Evolutionary conservation across 805 yeast genomes (phyloP), one percentile per base, ranked within the genome.

Genomic region (Schwanniomyces pseudopolymorphus): DNA sequence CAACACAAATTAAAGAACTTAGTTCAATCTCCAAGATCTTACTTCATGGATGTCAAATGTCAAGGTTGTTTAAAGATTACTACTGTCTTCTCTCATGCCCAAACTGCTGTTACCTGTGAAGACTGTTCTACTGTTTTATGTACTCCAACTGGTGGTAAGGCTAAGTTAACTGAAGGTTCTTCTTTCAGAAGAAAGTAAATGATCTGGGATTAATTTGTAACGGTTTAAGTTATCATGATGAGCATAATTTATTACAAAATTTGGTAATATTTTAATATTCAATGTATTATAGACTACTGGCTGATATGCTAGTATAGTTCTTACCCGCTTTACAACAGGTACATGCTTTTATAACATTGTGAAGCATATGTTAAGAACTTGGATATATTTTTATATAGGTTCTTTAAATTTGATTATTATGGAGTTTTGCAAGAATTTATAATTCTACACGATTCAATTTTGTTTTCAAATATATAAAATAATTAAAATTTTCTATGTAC

Each of bases 71-170:
- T 66, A 53, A 67, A 64, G 64, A 69, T 69, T 60, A 63, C 70
- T 57, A 69, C 74, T 44, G 70, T 69, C 43, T 69, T 69, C 61
- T 66, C 71, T 44, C 74, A 69, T 60, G 71, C 74, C 35, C 74
- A 69, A 57, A 69, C 73, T 43, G 72, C 72, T 43, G 71, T 69
- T 60, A 63, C 72, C 51, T 69, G 74, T 57, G 72, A 68, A 60
- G 60, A 63, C 60, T 69, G 74, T 49, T 58, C 72, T 51, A 66
- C 70, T 45, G 69, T 69, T 45, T 65, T 69, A 57, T 66, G 71
- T 54, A 63, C 70, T 49, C 74, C 74, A 40, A 62, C 74, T 46
- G 74, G 74, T 58, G 74, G 73, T 63, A 68, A 68, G 62, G 71
- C 72, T 53, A 66, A 67, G 64, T 66, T 69, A 63, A 63, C 70